Evolutionary conservation across 2,329 filamentous ascomycete species (phyloP), one percentile per base, ranked within the genome.

Genomic region (Diaporthe citrichinensis): DNA sequence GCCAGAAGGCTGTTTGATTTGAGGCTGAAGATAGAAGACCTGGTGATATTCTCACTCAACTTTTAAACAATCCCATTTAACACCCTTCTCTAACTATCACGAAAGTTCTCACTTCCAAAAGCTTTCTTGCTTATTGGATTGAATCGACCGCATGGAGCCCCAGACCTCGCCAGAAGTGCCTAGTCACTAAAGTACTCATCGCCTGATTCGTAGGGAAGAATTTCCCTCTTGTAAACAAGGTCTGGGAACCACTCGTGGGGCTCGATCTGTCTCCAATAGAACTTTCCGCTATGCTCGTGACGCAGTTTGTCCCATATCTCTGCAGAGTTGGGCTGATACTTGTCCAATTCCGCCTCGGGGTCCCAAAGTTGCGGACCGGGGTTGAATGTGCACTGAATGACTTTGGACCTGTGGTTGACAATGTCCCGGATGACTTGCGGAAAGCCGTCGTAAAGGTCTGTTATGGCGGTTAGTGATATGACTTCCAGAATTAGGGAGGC

Each of bases 121-220:
- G 39, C 10, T 39, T 7, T 12, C 12, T 6, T 12, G 20, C 20
- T n/a, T 36, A 2, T 59, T 39, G 53, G 34, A 15, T 39, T n/a
- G 34, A 39, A n/a, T 20, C n/a, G 57, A 39, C 31, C 17, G 34
- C 34, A 4, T 59, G 6, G 34, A 14, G 10, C 57, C 14, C 20
- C 17, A 10, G 7, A 58, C 4, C 20, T 23, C 6, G 2, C 5
- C 31, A 58, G 31, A 10, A 34, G 25, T 31, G 25, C 55, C 55
- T 62, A 62, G 58, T 62, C 58, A 17, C 58, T 44, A 6, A 62
- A 62, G 36, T 44, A 62, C n/a, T 46, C 59, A 31, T 62, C 39
- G 25, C n/a, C 59, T 31, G 39, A 12, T 5, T 46, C 15, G 12
- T 46, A 62, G 2, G 59, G 59, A 4, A 62, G 39, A 9, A 62